Conservation (phyloP, 1,139 yeast genomes). For the Diutina pseudorugosa region DNA sequence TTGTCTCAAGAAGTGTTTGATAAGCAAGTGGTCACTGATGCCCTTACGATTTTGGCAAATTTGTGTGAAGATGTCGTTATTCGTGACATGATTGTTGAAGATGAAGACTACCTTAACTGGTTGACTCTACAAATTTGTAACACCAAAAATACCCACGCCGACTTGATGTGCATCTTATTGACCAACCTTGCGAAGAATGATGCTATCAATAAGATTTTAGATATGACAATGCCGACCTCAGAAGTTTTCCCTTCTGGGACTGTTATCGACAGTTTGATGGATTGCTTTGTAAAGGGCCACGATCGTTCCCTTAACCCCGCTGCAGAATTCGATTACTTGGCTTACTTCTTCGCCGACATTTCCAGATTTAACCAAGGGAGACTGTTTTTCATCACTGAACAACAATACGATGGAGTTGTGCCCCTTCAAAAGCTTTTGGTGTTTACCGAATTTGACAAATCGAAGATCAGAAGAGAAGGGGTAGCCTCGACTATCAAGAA, state of each 20-base stretch:
- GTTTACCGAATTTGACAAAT: conserved; percentile 71
- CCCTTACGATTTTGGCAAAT: conserved; percentile 74
- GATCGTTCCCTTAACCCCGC: conserved; percentile 58
- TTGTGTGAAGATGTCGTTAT: conserved; percentile 62
- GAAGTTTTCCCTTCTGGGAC: conserved; percentile 41
- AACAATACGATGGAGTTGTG: conserved; percentile 62
- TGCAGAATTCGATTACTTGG: conserved; percentile 72
- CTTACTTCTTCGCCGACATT: conserved; percentile 84
- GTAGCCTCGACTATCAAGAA: conserved; percentile 90
- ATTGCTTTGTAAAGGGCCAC: conserved; percentile 79
- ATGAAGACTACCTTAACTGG: conserved; percentile 43
- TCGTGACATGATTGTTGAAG: conserved; percentile 54
- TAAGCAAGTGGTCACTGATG: conserved; percentile 46
- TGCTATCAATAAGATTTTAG: conserved; percentile 42
- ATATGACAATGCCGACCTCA: conserved; percentile 19
- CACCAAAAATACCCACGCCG: conserved; percentile 46
- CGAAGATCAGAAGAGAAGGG: conserved; percentile 78
- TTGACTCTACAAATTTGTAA: conserved; percentile 44
- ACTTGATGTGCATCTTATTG: conserved; percentile 70
- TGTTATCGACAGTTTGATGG: conserved; percentile 77
- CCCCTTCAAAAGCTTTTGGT: conserved; percentile 74
- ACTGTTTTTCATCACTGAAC: conserved; percentile 59
- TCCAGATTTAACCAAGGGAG: conserved; percentile 66
- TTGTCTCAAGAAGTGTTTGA: conserved; percentile 25
- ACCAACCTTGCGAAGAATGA: conserved; percentile 80